phyloP scores from a whole-genome alignment of 148 eudicot genomes.

The Rhododendron williamsianum region DNA sequence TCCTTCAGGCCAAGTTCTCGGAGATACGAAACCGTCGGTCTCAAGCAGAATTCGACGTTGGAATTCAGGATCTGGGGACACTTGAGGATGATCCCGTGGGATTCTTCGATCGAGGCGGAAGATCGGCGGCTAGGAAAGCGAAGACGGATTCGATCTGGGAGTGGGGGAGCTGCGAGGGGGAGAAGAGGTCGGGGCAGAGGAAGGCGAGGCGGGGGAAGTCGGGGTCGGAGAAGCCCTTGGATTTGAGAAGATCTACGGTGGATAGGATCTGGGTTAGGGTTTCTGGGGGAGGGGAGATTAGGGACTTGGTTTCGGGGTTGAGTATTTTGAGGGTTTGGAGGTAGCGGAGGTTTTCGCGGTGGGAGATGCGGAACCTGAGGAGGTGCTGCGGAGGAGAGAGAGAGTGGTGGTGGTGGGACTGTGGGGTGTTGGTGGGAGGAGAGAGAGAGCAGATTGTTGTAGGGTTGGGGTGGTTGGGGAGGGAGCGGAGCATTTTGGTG shows the following conservation, averaged over 20 bases:
- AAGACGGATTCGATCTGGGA: conserved; percentile 38
- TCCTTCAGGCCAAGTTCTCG: conserved; percentile 27
- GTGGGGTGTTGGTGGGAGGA: not conserved
- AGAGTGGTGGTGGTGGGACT: conserved; percentile 10
- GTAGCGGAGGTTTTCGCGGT: conserved; percentile 44
- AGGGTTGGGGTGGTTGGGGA: not conserved
- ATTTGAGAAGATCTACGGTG: conserved; percentile 42
- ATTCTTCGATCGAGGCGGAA: conserved; percentile 33
- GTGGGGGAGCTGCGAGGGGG: conserved; percentile 29
- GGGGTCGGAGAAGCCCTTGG: conserved; percentile 45
- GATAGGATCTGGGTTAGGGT: conserved; percentile 33
- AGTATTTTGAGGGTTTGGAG: conserved; percentile 36
- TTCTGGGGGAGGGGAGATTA: conserved; percentile 30
- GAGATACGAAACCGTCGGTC: conserved; percentile 47
- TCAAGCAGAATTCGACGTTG: conserved; percentile 36
- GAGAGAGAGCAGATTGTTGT: not conserved
- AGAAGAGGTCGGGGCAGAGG: conserved; percentile 42
- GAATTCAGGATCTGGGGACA: conserved; percentile 46
- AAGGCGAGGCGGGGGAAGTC: conserved; percentile 41
- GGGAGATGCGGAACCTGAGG: conserved; percentile 20
- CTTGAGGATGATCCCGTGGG: conserved; percentile 29
- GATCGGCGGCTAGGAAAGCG: conserved; percentile 31
- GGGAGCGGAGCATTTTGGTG: conserved; percentile 16
- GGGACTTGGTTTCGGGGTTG: conserved; percentile 26
- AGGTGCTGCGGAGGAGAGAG: conserved; percentile 6